Evolutionary conservation across 257 asterid species (phyloP), one percentile per base, ranked within the genome.

Genomic region (Ajuga chamaepitys): DNA sequence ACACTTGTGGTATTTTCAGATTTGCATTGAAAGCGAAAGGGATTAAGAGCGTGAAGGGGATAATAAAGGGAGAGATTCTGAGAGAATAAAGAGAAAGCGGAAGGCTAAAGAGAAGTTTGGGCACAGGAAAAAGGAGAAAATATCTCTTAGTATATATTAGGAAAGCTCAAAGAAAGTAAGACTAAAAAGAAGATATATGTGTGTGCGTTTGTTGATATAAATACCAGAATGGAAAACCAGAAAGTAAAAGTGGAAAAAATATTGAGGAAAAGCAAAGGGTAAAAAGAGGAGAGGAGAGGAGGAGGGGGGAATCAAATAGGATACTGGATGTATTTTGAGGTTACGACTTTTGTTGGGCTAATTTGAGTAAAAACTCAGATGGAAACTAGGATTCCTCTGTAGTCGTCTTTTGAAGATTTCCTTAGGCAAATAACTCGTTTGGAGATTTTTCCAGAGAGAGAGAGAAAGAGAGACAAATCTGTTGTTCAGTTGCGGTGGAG

Each of bases 11-110:
- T 9, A 20, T 60, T 77, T 56, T 85, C 88, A 85, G 91, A 77
- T 78, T 83, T 75, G 89, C 95, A 87, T 85, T 74, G 83, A 79
- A 77, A 79, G 77, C 54, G 81, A 73, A 70, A 77, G 81, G 73
- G 61, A 26, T 21, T 41, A 26, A 55, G 71, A 55, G 70, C 63
- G 79, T 41, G 79, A 38, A 58, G 71, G 52, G 12, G 8, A 18
- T 57, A 53, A 16, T 46, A 78, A 70, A 70, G 62, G 70, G 38
- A 13, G 37, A 69, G 76, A 78, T 74, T 76, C 77, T 68, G 51
- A 12, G 58, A 75, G 82, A 86, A 78, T 78, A 86, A 88, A 91
- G 95, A 77, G 82, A 81, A 74, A 79, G 78, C 56, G 77, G 61
- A 66, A 69, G 72, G 78, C 51, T 75, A 75, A 80, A 68, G 78